Evolutionary conservation across 306 rosid species (phyloP).

Genomic region (Cercis canadensis): DNA sequence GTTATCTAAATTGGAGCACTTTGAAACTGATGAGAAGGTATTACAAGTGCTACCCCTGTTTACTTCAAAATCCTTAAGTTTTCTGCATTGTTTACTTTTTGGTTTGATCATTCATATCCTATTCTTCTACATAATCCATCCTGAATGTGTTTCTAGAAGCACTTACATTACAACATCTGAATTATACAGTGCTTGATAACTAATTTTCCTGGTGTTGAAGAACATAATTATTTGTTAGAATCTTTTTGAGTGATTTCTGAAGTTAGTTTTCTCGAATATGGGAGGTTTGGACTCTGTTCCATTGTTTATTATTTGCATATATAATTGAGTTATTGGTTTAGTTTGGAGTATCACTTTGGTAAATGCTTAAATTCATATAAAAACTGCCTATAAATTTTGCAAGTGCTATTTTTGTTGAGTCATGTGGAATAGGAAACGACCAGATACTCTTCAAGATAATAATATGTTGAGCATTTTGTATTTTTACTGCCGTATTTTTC

Average conservation of each 20-base stretch:
- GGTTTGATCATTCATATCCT: not conserved
- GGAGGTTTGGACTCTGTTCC: conserved; percentile 4
- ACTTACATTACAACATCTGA: not conserved
- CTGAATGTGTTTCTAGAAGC: not conserved
- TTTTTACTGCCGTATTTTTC: not conserved
- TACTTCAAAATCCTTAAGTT: conserved; percentile 27
- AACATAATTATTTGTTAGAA: conserved; percentile 5
- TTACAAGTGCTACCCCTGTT: conserved; percentile 27
- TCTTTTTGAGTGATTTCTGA: conserved; percentile 5
- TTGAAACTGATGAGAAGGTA: conserved; percentile 93
- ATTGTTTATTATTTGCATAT: conserved; percentile 10
- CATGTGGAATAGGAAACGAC: conserved; percentile 4
- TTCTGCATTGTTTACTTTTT: conserved; percentile 10
- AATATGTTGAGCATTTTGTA: conserved; percentile 1
- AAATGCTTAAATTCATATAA: not conserved
- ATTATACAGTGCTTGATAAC: conserved; percentile 11
- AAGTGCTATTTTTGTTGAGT: conserved; percentile 10
- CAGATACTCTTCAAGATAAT: conserved; percentile 11
- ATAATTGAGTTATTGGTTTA: not conserved
- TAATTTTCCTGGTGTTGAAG: not conserved
- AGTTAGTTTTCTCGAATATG: not conserved
- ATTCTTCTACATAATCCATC: conserved; percentile 13
- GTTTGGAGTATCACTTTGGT: not conserved
- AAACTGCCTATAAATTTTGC: not conserved
- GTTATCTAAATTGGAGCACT: conserved; percentile 86